A percentile compares a stretch with the other conserved stretches of the same genome.
These are phyloP conservation scores for Halocafeteria seosinensis DNA, from an alignment of 108 stramenopile species.

Conservation along the genomic window DNA sequence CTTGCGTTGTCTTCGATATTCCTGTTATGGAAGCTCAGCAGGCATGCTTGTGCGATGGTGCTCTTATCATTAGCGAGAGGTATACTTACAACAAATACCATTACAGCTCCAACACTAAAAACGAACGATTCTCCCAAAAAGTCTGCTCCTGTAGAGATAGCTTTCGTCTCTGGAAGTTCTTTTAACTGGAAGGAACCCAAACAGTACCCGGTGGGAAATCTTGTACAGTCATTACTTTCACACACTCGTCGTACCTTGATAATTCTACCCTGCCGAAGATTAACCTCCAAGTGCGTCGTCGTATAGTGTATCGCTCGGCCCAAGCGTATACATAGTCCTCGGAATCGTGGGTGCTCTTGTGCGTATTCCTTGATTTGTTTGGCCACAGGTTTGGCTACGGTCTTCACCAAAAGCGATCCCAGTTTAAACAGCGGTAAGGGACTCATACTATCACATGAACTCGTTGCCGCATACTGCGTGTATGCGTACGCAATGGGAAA, in stretches of 20 bases:
- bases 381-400: slow-evolving; percentile 2
- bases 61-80: not conserved
- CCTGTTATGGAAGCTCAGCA: not conserved
- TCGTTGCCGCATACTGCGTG: no score
- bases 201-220: no score
- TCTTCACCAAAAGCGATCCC: not conserved
- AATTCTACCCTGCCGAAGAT: not conserved
- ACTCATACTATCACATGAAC: not conserved
- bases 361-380: slow-evolving; percentile 2
- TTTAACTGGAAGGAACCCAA: no score
- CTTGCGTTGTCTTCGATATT: not conserved
- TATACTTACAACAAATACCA: not conserved
- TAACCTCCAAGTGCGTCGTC: not conserved
- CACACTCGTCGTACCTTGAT: not conserved
- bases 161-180: no score
- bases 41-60: not conserved
- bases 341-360: not conserved
- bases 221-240: no score
- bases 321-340: not conserved
- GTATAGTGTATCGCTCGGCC: not conserved
- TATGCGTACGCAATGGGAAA: no score
- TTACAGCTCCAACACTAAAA: not conserved
- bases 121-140: not conserved
- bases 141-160: no score
- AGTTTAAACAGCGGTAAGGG: slow-evolving; percentile 4